A percentile compares a stretch with the other conserved stretches of the same genome.
These are phyloP conservation scores for Triticum dicoccoides DNA, from an alignment of 176 grass and related monocot species.

Conservation along the genomic window DNA sequence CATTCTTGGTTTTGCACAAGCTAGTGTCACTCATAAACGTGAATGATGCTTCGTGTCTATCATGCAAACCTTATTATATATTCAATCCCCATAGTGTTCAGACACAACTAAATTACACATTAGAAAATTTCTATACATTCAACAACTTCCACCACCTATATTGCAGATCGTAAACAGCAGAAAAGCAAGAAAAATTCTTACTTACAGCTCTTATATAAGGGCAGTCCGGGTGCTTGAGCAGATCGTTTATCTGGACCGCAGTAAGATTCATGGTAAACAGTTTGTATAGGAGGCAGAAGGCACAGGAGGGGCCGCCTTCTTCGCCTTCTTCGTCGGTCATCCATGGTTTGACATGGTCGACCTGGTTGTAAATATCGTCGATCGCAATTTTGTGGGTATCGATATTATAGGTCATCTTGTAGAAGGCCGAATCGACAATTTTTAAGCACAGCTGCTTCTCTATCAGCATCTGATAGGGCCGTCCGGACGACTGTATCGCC, in stretches of 20 bases:
- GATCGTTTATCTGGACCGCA: too few relatives aligned
- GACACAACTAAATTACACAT: not conserved
- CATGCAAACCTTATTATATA: not conserved
- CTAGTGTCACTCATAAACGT: not conserved
- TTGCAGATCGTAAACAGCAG: not conserved
- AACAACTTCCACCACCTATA: not conserved
- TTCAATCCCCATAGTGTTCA: not conserved
- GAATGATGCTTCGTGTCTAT: too few relatives aligned
- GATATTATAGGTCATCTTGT: too few relatives aligned
- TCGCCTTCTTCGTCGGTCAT: conserved; percentile 67
- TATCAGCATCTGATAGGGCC: too few relatives aligned
- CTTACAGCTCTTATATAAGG: conserved; percentile 95
- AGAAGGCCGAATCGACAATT: too few relatives aligned
- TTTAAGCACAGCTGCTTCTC: too few relatives aligned
- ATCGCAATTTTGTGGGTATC: conserved; percentile 10
- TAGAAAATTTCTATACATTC: not conserved
- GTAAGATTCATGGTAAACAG: conserved; percentile 93
- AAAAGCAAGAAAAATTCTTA: not conserved
- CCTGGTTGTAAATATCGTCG: conserved; percentile 96
- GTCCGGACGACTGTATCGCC: too few relatives aligned
- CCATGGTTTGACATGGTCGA: conserved; percentile 95
- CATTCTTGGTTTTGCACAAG: not conserved
- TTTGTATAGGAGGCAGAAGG: conserved; percentile 96
- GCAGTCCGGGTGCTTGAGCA: conserved; percentile 33
- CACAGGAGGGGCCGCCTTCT: conserved; percentile 39